These are phyloP conservation scores for Triticum timopheevii DNA, from an alignment of 176 grass and related monocot genomes.

Conservation along the genomic window DNA sequence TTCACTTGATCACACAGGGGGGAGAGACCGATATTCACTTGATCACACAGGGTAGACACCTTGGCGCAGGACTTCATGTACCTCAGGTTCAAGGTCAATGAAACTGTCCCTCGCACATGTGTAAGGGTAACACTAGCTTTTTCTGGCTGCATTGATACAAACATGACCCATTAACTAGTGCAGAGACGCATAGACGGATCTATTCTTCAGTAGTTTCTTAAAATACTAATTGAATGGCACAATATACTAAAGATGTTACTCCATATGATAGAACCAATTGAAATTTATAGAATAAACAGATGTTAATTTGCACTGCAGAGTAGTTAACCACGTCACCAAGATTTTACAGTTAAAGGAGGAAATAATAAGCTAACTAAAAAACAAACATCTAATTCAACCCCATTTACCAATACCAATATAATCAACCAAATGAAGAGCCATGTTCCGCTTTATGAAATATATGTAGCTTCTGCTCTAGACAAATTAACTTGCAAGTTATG, in stretches of 20 bases:
- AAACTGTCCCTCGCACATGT: neutral
- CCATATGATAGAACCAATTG: neutral
- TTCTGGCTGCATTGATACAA: neutral
- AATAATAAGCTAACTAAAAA: neutral
- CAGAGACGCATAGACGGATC: neutral
- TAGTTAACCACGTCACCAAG: neutral
- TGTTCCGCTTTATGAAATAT: conserved; percentile 9
- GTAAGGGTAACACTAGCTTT: neutral
- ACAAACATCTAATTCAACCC: no score
- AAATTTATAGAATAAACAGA: conserved; percentile 22
- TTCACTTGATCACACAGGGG: no score
- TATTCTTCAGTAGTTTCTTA: neutral
- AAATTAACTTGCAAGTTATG: neutral
- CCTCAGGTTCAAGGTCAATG: neutral
- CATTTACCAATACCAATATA: no score
- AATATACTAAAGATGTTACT: conserved; percentile 14
- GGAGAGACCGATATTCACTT: neutral
- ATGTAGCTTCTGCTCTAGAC: neutral
- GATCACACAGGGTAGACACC: neutral
- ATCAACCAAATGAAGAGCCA: neutral
- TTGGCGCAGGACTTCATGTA: neutral
- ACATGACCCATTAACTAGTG: neutral
- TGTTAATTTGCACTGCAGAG: neutral
- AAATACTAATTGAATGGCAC: conserved; percentile 23
- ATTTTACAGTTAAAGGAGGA: conserved; percentile 16